phyloP scores from a whole-genome alignment of 805 yeast genomes.

The Monosporozyma solicola region DNA sequence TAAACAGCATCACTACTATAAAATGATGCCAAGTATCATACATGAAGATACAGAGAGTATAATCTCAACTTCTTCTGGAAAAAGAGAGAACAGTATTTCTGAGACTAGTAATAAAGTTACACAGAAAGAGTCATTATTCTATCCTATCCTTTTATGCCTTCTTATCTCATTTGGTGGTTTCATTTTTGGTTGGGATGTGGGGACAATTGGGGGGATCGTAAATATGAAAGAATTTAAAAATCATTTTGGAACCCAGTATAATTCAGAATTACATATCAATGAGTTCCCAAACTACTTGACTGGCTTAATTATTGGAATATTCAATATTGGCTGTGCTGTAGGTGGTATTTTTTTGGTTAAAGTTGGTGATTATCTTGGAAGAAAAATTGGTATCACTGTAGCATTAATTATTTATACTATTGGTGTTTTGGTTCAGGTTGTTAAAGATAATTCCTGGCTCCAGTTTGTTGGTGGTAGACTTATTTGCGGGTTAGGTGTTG shows the following conservation, averaged over 20 bases:
- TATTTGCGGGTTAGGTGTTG: slow-evolving; percentile 66
- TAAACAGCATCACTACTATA: background rate
- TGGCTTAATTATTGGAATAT: slow-evolving; percentile 47
- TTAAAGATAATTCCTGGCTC: slow-evolving; percentile 45
- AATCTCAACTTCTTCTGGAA: background rate
- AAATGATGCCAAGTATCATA: background rate
- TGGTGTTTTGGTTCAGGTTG: slow-evolving; percentile 54
- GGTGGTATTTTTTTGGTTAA: slow-evolving; percentile 57
- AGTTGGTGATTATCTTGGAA: slow-evolving; percentile 50
- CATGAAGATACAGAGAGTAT: background rate
- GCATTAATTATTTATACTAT: slow-evolving; percentile 42
- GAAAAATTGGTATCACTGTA: slow-evolving; percentile 47
- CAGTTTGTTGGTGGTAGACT: slow-evolving; percentile 58
- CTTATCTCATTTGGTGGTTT: slow-evolving; percentile 62
- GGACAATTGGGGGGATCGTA: slow-evolving; percentile 65
- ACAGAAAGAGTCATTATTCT: background rate
- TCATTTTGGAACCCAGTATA: slow-evolving; percentile 39
- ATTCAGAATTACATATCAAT: slow-evolving; percentile 19
- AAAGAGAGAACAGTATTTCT: background rate
- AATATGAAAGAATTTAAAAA: slow-evolving; percentile 46
- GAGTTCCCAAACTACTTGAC: slow-evolving; percentile 34
- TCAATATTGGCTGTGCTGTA: slow-evolving; percentile 62
- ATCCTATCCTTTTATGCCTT: slow-evolving; percentile 36
- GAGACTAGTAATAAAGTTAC: background rate
- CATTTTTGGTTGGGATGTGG: slow-evolving; percentile 69